Percentiles rank a stretch among this genome's conserved stretches.
phyloP scores from a whole-genome alignment of 257 asterid species.

The Ballota nigra region DNA sequence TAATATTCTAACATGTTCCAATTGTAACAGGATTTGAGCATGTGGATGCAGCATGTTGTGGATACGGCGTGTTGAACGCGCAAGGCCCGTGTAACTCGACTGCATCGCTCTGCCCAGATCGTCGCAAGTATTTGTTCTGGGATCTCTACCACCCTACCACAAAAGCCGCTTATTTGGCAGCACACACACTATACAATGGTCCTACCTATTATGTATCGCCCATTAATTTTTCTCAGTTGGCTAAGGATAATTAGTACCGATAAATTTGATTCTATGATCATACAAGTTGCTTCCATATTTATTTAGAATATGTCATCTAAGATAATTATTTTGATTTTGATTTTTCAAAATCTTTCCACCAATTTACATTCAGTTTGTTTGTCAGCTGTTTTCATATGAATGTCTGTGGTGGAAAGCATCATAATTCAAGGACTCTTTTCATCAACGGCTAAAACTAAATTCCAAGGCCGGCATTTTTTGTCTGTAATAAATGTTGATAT shows the following conservation, averaged over 20 bases:
- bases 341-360: too few relatives aligned
- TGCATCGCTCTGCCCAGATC: constrained; percentile 45
- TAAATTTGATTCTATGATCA: not conserved
- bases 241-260: constrained; percentile 24
- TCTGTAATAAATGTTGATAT: too few relatives aligned
- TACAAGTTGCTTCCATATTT: not conserved
- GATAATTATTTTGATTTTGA: not conserved
- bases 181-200: constrained; percentile 43
- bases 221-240: constrained; percentile 41
- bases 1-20: not conserved
- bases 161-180: constrained; percentile 49
- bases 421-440: not conserved
- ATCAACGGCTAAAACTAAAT: constrained; percentile 7
- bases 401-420: not conserved
- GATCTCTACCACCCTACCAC: constrained; percentile 60
- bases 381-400: not conserved
- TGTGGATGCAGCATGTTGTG: constrained; percentile 69
- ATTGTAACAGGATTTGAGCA: constrained; percentile 39
- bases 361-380: not conserved
- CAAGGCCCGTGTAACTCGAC: constrained; percentile 35
- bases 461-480: not conserved
- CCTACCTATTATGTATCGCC: constrained; percentile 40
- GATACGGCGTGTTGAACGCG: constrained; percentile 47
- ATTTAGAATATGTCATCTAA: not conserved
- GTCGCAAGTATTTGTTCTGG: constrained; percentile 51